Evolutionary conservation across 2,329 filamentous ascomycete species (phyloP).

Genomic region (Ceratocystis ficicola): DNA sequence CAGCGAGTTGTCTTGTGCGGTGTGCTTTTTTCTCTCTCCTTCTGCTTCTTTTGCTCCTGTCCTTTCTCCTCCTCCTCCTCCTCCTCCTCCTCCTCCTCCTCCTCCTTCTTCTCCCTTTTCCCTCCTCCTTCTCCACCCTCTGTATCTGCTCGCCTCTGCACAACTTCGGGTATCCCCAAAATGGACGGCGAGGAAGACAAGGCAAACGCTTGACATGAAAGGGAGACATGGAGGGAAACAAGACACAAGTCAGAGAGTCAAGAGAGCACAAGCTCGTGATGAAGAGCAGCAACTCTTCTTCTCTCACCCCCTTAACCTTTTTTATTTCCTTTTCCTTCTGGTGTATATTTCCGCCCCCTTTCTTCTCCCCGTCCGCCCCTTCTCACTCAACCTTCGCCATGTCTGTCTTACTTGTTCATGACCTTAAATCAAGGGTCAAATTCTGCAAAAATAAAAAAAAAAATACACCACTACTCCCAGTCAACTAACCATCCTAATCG

Average conservation of each 20-base stretch:
- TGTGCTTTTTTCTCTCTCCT: not conserved
- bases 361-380: not conserved
- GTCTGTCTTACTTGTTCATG: not conserved
- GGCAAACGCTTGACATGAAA: not conserved
- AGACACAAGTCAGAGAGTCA: not conserved
- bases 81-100: too few species aligned
- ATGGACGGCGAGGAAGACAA: not conserved
- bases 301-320: too few species aligned
- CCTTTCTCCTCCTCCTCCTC: too few species aligned
- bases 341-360: slow-evolving; percentile 5
- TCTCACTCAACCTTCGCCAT: not conserved
- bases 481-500: too few species aligned
- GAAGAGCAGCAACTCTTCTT: not conserved
- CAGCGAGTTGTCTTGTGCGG: not conserved
- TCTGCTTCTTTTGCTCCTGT: not conserved
- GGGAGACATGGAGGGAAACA: not conserved
- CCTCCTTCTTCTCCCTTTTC: too few species aligned
- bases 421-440: not conserved
- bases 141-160: not conserved
- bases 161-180: not conserved
- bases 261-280: not conserved
- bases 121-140: too few species aligned
- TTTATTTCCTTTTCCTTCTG: not conserved
- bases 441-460: not conserved
- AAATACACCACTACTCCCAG: not conserved